phyloP scores from a whole-genome alignment of 139 green algal genomes.

The Mesotaenium endlicherianum region DNA sequence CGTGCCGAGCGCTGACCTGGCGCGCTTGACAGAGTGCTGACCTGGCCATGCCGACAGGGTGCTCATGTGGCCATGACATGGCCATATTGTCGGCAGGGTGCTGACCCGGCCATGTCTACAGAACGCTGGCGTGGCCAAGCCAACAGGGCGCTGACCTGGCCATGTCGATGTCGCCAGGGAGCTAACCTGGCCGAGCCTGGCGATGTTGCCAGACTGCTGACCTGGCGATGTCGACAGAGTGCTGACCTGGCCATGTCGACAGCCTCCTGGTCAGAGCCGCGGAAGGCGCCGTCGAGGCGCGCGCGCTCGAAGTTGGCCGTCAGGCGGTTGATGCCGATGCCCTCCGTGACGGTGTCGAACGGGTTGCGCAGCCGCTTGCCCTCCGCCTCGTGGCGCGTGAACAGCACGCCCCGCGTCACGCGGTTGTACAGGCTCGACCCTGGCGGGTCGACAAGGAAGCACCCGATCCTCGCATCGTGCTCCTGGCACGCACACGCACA shows the following conservation, averaged over 20 bases:
- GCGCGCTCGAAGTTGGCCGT: slow-evolving; percentile 85
- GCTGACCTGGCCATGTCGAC: slow-evolving; percentile 76
- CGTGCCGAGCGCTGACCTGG: too few species aligned
- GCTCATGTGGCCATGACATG: too few species aligned
- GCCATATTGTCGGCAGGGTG: too few species aligned
- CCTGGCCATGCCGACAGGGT: slow-evolving; percentile 80
- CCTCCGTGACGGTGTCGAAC: slow-evolving; percentile 90
- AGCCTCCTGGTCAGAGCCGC: slow-evolving; percentile 73
- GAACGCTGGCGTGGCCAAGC: too few species aligned
- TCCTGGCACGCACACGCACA: slow-evolving; percentile 54
- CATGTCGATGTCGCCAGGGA: too few species aligned
- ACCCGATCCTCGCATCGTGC: slow-evolving; percentile 39
- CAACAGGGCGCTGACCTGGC: too few species aligned
- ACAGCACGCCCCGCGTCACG: slow-evolving; percentile 89
- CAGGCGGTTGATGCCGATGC: slow-evolving; percentile 90
- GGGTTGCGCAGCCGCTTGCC: slow-evolving; percentile 83
- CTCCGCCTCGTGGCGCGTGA: slow-evolving; percentile 78
- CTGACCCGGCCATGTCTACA: too few species aligned
- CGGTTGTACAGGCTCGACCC: slow-evolving; percentile 87
- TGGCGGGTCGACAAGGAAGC: slow-evolving; percentile 80
- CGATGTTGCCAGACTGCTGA: too few species aligned
- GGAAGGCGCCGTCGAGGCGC: slow-evolving; percentile 74
- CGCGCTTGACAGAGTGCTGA: too few species aligned
- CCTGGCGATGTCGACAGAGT: too few species aligned
- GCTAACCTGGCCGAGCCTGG: too few species aligned